These are phyloP conservation scores for Mycothermus thermophilus DNA, from an alignment of 495 filamentous ascomycete species.

Conservation along the genomic window DNA sequence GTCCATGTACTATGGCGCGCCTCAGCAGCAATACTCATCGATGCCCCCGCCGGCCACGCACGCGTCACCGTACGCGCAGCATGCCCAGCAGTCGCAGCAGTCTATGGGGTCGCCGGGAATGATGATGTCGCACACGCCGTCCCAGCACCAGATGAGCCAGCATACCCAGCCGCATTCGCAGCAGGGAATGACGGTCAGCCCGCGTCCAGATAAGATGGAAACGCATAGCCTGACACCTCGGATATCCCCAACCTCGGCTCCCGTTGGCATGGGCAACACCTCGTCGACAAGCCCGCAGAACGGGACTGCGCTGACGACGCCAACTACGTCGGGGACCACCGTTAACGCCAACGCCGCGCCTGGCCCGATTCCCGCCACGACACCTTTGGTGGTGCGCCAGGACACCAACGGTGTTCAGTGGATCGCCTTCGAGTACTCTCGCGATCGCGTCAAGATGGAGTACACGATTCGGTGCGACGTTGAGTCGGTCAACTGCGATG, in stretches of 20 bases:
- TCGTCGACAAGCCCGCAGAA: slow-evolving; percentile 32
- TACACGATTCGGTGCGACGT: slow-evolving; percentile 98
- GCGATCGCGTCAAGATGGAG: slow-evolving; percentile 97
- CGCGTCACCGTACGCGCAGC: slow-evolving; percentile 65
- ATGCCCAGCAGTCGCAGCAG: slow-evolving; percentile 58
- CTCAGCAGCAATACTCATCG: slow-evolving; percentile 49
- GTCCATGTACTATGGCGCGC: slow-evolving; percentile 50
- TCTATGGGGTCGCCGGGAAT: slow-evolving; percentile 37
- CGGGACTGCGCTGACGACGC: slow-evolving; percentile 41
- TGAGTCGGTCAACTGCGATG: slow-evolving; percentile 86
- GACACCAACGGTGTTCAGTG: slow-evolving; percentile 96
- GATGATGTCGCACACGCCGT: slow-evolving; percentile 44
- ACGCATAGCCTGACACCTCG: slow-evolving; percentile 41
- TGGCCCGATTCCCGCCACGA: slow-evolving; percentile 97
- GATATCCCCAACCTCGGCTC: slow-evolving; percentile 39
- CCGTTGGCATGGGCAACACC: slow-evolving; percentile 34
- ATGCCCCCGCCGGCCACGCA: slow-evolving; percentile 50
- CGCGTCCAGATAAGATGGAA: slow-evolving; percentile 46
- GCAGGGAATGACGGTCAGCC: slow-evolving; percentile 45
- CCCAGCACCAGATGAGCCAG: slow-evolving; percentile 36
- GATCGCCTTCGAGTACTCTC: slow-evolving; percentile 98
- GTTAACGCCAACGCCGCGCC: slow-evolving; percentile 85
- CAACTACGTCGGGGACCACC: slow-evolving; percentile 28
- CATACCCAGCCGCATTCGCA: slow-evolving; percentile 34
- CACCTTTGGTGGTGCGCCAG: slow-evolving; percentile 84